A percentile compares a stretch with the other conserved stretches of the same genome.
Evolutionary conservation across 257 asterid genomes (phyloP).

Genomic region (Ophiorrhiza pumila): DNA sequence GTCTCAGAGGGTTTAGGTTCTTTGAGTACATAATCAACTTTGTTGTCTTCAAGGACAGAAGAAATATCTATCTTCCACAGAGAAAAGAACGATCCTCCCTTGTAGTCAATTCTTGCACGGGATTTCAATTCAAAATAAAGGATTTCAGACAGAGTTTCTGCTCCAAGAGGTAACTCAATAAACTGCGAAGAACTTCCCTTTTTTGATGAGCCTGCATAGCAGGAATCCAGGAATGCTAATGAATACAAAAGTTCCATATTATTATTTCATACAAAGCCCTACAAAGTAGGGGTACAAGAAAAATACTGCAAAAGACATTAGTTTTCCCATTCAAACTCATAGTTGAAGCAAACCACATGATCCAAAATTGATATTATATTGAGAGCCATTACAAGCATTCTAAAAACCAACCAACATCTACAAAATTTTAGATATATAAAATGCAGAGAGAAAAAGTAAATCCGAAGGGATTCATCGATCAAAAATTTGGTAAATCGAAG

Average conservation of each 20-base stretch:
- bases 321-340: background rate
- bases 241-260: background rate
- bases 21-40: slow-evolving; percentile 7
- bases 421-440: background rate
- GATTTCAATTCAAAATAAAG: background rate
- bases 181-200: background rate
- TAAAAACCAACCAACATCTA: background rate
- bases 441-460: background rate
- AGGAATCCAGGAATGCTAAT: background rate
- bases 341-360: background rate
- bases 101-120: background rate
- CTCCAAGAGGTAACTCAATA: background rate
- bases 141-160: background rate
- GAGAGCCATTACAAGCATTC: background rate
- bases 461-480: background rate
- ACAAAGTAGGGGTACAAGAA: too few relatives aligned
- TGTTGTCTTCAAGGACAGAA: background rate
- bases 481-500: background rate
- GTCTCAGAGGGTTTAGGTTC: background rate
- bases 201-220: background rate
- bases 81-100: slow-evolving; percentile 6
- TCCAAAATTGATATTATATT: background rate
- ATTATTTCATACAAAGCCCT: background rate
- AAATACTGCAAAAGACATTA: background rate
- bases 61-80: background rate